Evolutionary conservation across 352 stramenopile genomes (phyloP).

Genomic region (Phytophthora pisi): DNA sequence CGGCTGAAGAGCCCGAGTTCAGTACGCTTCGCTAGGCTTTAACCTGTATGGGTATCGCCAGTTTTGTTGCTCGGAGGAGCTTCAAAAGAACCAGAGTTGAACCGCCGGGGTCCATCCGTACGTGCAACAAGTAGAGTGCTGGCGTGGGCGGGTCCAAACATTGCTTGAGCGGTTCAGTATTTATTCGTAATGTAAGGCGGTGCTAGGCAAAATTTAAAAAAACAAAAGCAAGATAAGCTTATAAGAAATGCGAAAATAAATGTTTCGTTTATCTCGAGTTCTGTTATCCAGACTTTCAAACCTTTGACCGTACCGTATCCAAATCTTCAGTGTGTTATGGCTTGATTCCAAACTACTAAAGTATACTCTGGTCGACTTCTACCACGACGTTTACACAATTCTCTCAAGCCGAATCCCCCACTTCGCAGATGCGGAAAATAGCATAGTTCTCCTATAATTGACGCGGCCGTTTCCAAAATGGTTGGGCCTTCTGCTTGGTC

Average conservation of each 20-base stretch:
- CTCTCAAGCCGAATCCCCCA: too few relatives aligned
- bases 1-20: slow-evolving; percentile 2
- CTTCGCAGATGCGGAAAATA: neutral
- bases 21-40: slow-evolving; percentile 25
- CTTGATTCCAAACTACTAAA: too few relatives aligned
- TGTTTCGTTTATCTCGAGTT: too few relatives aligned
- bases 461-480: neutral
- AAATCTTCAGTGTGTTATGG: too few relatives aligned
- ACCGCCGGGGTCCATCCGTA: neutral
- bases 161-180: neutral
- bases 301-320: too few relatives aligned
- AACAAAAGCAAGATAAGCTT: too few relatives aligned
- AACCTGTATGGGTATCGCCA: slow-evolving; percentile 10
- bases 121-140: neutral
- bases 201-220: too few relatives aligned
- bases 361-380: too few relatives aligned
- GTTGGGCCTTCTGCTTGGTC: neutral
- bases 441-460: neutral
- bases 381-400: too few relatives aligned
- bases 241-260: too few relatives aligned
- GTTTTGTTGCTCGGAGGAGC: slow-evolving; percentile 3
- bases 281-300: too few relatives aligned
- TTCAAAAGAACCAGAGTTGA: neutral
- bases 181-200: too few relatives aligned
- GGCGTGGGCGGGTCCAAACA: neutral